Conservation (phyloP, 2,329 filamentous ascomycete genomes). For the Penicillium sp. region DNA sequence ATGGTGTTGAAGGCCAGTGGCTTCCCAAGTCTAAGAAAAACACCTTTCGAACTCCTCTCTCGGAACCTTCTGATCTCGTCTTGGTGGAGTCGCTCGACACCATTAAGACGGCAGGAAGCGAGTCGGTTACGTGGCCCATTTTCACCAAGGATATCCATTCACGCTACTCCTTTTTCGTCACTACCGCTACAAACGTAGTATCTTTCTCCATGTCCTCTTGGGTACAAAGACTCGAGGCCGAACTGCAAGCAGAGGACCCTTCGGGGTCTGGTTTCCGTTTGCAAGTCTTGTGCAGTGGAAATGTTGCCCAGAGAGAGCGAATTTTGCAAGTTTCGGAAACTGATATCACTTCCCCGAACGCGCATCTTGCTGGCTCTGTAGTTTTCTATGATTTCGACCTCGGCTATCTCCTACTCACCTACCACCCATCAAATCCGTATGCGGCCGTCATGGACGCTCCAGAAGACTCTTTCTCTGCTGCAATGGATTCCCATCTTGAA, state of each 20-base stretch:
- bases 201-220: conserved; percentile 58
- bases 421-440: conserved; percentile 48
- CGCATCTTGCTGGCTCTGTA: conserved; percentile 50
- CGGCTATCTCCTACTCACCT: conserved; percentile 58
- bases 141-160: conserved; percentile 58
- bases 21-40: conserved; percentile 50
- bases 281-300: conserved; percentile 54
- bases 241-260: conserved; percentile 53
- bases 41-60: conserved; percentile 42
- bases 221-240: conserved; percentile 57
- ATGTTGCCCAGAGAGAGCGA: conserved; percentile 50
- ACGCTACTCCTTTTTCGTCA: conserved; percentile 60
- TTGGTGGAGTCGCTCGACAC: conserved; percentile 48
- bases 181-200: conserved; percentile 54
- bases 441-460: conserved; percentile 55
- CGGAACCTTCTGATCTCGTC: conserved; percentile 44
- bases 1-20: conserved; percentile 64
- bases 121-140: conserved; percentile 47
- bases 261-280: conserved; percentile 58
- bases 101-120: conserved; percentile 25
- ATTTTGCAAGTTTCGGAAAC: conserved; percentile 44
- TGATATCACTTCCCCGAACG: conserved; percentile 21
- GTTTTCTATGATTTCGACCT: conserved; percentile 57
- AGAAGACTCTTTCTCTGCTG: conserved; percentile 30
- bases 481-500: conserved; percentile 28